Evolutionary conservation across 2,329 filamentous ascomycete species (phyloP).

Genomic region (Claviceps capensis): DNA sequence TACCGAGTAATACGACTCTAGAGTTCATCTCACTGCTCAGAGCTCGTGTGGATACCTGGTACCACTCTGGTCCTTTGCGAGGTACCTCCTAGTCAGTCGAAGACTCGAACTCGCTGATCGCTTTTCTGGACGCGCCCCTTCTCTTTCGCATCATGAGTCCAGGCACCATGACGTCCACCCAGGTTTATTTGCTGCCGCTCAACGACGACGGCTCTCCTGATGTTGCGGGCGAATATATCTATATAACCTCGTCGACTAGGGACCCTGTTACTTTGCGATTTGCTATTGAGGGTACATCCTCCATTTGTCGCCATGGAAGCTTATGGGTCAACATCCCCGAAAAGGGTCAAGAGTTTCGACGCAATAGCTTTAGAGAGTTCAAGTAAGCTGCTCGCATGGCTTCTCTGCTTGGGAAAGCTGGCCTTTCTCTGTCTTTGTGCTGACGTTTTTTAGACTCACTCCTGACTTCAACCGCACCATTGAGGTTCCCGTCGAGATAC

Average conservation of each 20-base stretch:
- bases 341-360: constrained; percentile 59
- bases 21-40: not conserved
- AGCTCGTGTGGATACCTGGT: constrained; percentile 3
- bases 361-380: constrained; percentile 72
- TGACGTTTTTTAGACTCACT: constrained; percentile 44
- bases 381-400: constrained; percentile 45
- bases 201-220: constrained; percentile 89
- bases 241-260: constrained; percentile 61
- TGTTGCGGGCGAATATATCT: constrained; percentile 81
- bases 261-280: constrained; percentile 75
- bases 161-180: constrained; percentile 48
- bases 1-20: not conserved
- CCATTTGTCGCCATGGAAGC: constrained; percentile 86
- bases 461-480: constrained; percentile 89
- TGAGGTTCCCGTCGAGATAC: constrained; percentile 77
- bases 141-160: constrained; percentile 37
- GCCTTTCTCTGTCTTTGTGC: not conserved
- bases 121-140: constrained; percentile 11
- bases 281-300: constrained; percentile 85
- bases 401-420: not conserved
- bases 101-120: not conserved
- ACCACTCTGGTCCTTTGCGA: no score
- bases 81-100: not conserved
- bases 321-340: constrained; percentile 93
- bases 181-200: constrained; percentile 79